A percentile compares a stretch with the other conserved stretches of the same genome.
These are phyloP conservation scores for Monosporascus sp. DNA, from an alignment of 2,329 filamentous ascomycete species.

Conservation along the genomic window DNA sequence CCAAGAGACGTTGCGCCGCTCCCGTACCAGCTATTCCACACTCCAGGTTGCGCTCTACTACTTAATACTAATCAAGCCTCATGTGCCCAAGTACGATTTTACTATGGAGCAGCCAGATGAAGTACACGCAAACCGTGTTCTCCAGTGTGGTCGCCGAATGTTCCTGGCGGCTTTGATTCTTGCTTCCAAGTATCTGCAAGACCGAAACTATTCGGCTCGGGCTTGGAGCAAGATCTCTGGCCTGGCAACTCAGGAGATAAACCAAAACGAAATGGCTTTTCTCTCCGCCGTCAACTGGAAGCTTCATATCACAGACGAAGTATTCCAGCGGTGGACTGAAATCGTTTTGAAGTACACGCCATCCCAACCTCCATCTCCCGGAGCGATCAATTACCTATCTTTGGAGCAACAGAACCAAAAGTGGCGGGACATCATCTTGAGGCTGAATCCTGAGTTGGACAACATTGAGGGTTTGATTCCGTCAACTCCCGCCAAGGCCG, in stretches of 20 bases:
- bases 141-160: conserved; percentile 96
- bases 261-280: conserved; percentile 93
- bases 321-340: conserved; percentile 91
- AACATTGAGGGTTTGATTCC: conserved; percentile 52
- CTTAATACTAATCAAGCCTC: conserved; percentile 85
- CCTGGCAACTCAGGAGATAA: conserved; percentile 89
- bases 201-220: conserved; percentile 93
- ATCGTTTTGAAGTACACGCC: conserved; percentile 84
- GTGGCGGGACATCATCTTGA: conserved; percentile 56
- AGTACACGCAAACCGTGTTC: conserved; percentile 65
- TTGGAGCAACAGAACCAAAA: conserved; percentile 45
- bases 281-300: conserved; percentile 88
- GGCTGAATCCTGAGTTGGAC: conserved; percentile 52
- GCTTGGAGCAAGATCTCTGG: conserved; percentile 99
- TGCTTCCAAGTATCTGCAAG: conserved; percentile 96
- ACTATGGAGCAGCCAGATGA: conserved; percentile 80
- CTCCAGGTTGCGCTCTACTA: conserved; percentile 97
- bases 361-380: conserved; percentile 51
- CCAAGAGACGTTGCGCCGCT: conserved; percentile 91
- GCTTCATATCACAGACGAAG: conserved; percentile 82
- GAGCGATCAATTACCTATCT: conserved; percentile 34
- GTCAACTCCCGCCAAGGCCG: conserved; percentile 22
- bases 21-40: conserved; percentile 94
- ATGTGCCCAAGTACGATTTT: conserved; percentile 78
- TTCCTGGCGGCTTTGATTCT: conserved; percentile 92